Conservation (phyloP, 331 rosid species). For the Rosa hybrid region DNA sequence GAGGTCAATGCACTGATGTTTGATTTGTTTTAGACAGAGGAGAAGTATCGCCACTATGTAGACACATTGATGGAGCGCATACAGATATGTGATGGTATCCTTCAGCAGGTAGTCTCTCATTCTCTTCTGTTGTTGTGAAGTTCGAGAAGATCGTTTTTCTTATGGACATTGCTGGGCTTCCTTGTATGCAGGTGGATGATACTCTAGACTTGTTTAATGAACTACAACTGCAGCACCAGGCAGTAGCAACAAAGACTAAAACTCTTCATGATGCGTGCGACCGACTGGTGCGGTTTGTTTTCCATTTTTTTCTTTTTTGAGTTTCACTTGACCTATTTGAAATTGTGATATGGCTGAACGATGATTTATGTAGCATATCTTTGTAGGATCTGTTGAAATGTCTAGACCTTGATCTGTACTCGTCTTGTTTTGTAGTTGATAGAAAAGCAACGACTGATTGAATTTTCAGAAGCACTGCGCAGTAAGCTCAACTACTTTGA, state of each 20-base stretch:
- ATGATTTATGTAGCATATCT: background rate
- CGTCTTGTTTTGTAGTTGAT: conserved; percentile 53
- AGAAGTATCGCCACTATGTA: conserved; percentile 91
- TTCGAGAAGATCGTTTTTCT: background rate
- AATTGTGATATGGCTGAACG: background rate
- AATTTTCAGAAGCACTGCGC: conserved; percentile 91
- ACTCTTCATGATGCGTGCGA: conserved; percentile 99
- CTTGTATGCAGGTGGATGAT: conserved; percentile 75
- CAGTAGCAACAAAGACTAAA: conserved; percentile 95
- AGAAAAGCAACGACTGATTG: conserved; percentile 90
- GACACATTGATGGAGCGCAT: conserved; percentile 83
- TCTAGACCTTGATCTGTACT: conserved; percentile 8
- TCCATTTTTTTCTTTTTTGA: conserved; percentile 2
- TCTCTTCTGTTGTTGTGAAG: background rate
- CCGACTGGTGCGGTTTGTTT: conserved; percentile 60
- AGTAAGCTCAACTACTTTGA: conserved; percentile 95
- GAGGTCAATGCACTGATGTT: conserved; percentile 19
- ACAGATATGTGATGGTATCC: conserved; percentile 89
- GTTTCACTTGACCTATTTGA: conserved; percentile 13
- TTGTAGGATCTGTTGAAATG: conserved; percentile 19
- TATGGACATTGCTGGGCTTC: conserved; percentile 22
- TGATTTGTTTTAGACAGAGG: conserved; percentile 70
- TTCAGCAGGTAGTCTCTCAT: conserved; percentile 58
- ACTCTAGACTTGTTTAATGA: conserved; percentile 80
- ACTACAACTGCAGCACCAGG: conserved; percentile 89